Percentiles rank a stretch among this genome's conserved stretches.
These are phyloP conservation scores for Hericium rajendrae DNA, from an alignment of 768 basidiomycete species.

Conservation along the genomic window DNA sequence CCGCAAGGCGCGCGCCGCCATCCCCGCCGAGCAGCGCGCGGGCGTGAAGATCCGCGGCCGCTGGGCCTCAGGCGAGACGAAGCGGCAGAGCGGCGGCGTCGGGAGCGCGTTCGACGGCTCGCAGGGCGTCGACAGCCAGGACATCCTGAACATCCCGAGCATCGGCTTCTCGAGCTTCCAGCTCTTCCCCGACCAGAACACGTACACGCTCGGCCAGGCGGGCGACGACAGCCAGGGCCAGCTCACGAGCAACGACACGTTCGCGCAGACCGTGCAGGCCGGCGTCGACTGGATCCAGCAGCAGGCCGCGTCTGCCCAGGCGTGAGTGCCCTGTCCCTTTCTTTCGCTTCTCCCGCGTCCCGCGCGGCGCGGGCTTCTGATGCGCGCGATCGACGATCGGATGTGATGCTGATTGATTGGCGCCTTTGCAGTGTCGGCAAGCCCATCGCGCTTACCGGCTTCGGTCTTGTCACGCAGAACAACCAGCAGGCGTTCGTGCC, in stretches of 20 bases:
- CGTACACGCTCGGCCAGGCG: conserved; percentile 15
- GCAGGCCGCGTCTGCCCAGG: conserved; percentile 15
- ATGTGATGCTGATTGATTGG: not conserved
- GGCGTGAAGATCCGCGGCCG: conserved; percentile 16
- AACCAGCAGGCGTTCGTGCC: conserved; percentile 21
- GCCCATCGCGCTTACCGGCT: conserved; percentile 22
- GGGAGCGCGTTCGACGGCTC: conserved; percentile 28
- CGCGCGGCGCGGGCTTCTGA: not conserved
- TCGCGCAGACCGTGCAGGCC: conserved; percentile 17
- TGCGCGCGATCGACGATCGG: not conserved
- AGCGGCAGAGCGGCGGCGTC: not conserved
- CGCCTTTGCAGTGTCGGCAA: conserved; percentile 20
- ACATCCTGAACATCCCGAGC: conserved; percentile 23
- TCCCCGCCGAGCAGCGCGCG: conserved; percentile 1
- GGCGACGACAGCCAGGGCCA: conserved; percentile 1
- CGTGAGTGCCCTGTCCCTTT: conserved; percentile 8
- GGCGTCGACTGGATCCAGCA: conserved; percentile 23
- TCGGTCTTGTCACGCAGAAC: conserved; percentile 23
- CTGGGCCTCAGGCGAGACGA: conserved; percentile 15
- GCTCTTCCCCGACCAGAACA: conserved; percentile 28
- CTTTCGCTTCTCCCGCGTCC: not conserved
- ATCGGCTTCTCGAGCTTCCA: conserved; percentile 30
- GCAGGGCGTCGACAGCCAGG: conserved; percentile 28
- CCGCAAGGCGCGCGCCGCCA: conserved; percentile 2
- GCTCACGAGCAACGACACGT: conserved; percentile 1